Evolutionary conservation across 805 yeast species (phyloP), one percentile per base, ranked within the genome.

Genomic region (Lipomyces yamanashiensis): DNA sequence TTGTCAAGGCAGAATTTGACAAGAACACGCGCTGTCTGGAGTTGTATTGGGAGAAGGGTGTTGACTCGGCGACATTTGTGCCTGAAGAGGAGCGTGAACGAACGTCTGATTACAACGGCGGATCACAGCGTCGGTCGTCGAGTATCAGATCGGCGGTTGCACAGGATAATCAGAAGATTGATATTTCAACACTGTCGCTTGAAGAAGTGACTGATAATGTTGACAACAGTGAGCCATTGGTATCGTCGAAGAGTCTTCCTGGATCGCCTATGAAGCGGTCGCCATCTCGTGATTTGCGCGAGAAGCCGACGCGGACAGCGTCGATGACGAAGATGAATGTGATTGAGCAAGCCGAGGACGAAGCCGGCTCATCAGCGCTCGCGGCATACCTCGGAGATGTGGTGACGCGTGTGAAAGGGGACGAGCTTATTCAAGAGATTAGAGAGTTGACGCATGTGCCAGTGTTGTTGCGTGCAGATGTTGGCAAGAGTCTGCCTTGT

Each of bases 401-500:
- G 28, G 77, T 77, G 41, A 85, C 88, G 0, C 81, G 89, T 68
- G 78, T 79, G 39, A 93, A 89, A 61, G 68, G 69, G 10, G 48
- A 36, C 4, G 58, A 57, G 33, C 81, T 80, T 71, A 83, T 95
- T 54, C 98, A 95, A 79, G 96, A 90, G 72, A 87, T 93, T 57
- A 82, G 84, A 66, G 93, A 90, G 71, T 78, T 92, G 71, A 82
- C 82, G 55, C 87, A 85, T 70, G 88, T 93, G 54, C 98, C 98
- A 9, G 86, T 93, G 39, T 79, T 93, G 65, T 80, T 95, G 67
- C 82, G 97, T 71, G 91, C 97, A 0, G 98, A 92, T 74, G 85
- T 92, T 58, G 98, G 97, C 56, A 91, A 91, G 92, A 93, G 97
- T 1, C 80, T 93, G 59, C 99, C 99, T 17, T 93, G 98, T 75